Evolutionary conservation across 2,329 filamentous ascomycete species (phyloP).

Genomic region (Xylaria sp.): DNA sequence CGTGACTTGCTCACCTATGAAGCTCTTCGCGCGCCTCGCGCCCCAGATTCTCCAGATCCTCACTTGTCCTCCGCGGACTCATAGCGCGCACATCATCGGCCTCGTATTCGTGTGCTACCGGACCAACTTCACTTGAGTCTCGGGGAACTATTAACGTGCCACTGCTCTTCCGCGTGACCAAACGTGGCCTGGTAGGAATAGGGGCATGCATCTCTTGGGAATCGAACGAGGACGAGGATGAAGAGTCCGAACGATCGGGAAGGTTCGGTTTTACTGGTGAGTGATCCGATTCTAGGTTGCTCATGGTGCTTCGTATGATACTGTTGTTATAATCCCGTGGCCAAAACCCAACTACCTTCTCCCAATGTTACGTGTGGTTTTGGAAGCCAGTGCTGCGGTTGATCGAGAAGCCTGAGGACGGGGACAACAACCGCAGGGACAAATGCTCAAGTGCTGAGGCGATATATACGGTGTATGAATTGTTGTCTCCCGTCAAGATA

Average conservation of each 20-base stretch:
- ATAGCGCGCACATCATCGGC: conserved; percentile 92
- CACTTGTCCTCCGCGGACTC: conserved; percentile 90
- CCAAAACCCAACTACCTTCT: conserved; percentile 9
- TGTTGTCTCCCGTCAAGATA: conserved; percentile 30
- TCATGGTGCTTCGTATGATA: conserved; percentile 42
- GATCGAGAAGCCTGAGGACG: conserved; percentile 12
- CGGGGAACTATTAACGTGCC: conserved; percentile 85
- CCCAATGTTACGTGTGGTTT: neutral
- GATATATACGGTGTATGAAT: conserved; percentile 15
- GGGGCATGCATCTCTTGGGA: conserved; percentile 60
- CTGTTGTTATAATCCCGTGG: conserved; percentile 9
- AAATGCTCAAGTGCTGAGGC: conserved; percentile 18
- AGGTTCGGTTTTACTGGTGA: conserved; percentile 42
- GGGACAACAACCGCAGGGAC: conserved; percentile 3
- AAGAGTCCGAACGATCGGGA: conserved; percentile 48
- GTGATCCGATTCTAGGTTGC: conserved; percentile 33
- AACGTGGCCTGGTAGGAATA: conserved; percentile 69
- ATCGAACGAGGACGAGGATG: conserved; percentile 47
- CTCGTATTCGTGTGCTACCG: conserved; percentile 79
- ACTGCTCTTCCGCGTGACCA: conserved; percentile 80
- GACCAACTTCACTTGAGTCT: conserved; percentile 78
- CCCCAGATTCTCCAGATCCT: conserved; percentile 88
- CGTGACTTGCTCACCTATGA: conserved; percentile 59
- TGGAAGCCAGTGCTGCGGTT: conserved; percentile 12
- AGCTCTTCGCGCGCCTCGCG: conserved; percentile 79